Evolutionary conservation across 805 yeast species (phyloP).

Genomic region (Kluyveromyces siamensis): DNA sequence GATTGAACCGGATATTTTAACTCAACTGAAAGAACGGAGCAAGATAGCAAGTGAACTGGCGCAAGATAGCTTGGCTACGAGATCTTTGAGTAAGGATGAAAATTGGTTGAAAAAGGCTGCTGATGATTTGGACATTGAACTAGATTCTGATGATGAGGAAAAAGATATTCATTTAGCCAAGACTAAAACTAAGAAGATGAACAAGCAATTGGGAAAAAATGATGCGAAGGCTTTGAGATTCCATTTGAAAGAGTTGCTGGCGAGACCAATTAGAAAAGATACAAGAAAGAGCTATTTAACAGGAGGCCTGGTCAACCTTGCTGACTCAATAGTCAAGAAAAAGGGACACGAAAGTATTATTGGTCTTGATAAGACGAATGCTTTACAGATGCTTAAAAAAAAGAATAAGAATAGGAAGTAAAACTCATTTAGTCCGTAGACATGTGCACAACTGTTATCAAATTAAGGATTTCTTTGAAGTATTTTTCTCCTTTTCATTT

Average conservation of each 20-base stretch:
- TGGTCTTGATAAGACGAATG: constrained; percentile 62
- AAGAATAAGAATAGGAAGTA: constrained; percentile 10
- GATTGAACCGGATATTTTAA: constrained; percentile 63
- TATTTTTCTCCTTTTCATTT: background rate
- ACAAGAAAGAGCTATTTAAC: constrained; percentile 67
- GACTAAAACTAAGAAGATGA: constrained; percentile 47
- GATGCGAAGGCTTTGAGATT: constrained; percentile 39
- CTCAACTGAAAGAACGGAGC: constrained; percentile 63
- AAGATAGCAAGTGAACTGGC: constrained; percentile 65
- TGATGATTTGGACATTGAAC: constrained; percentile 80
- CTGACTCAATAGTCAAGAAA: constrained; percentile 64
- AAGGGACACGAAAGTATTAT: constrained; percentile 57
- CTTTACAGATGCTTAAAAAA: constrained; percentile 49
- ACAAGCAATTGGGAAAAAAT: constrained; percentile 42
- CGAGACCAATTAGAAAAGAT: constrained; percentile 49
- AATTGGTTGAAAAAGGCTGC: constrained; percentile 88
- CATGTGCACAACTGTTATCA: background rate
- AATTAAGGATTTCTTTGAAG: background rate
- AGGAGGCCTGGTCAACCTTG: constrained; percentile 69
- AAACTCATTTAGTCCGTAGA: background rate
- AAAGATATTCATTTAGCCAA: constrained; percentile 40
- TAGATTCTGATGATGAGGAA: constrained; percentile 57
- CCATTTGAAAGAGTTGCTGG: constrained; percentile 45
- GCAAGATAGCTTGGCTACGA: constrained; percentile 54
- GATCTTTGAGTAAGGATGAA: constrained; percentile 57